Evolutionary conservation across 169 alveolate genomes (phyloP).

Genomic region (Plasmodium vivax): DNA sequence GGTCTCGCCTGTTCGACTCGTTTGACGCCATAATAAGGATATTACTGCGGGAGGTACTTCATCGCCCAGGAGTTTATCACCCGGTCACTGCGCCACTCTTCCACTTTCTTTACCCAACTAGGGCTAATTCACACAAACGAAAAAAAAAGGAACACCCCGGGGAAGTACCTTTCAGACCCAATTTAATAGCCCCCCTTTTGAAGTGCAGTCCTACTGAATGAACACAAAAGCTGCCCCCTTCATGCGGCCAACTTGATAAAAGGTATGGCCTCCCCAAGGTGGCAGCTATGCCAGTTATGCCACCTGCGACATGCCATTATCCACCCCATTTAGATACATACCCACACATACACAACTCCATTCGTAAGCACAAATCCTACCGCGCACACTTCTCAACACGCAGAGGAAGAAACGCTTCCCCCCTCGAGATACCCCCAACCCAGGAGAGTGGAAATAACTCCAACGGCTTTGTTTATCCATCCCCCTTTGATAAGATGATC

Average conservation of each 20-base stretch:
- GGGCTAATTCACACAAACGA: not conserved
- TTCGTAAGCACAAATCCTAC: not conserved
- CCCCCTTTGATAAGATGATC: slow-evolving; percentile 3
- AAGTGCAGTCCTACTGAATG: not conserved
- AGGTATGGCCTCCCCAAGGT: not conserved
- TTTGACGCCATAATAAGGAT: not conserved
- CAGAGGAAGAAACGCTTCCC: not conserved
- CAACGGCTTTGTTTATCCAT: not conserved
- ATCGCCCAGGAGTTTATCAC: not conserved
- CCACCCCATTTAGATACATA: not conserved
- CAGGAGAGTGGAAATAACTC: not conserved
- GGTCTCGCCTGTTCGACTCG: not conserved
- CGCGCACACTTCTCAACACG: not conserved
- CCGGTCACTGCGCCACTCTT: not conserved
- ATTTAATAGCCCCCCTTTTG: not conserved
- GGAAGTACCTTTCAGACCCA: not conserved
- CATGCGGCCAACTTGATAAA: not conserved
- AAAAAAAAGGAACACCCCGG: not conserved
- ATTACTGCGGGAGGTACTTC: not conserved
- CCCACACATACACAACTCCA: not conserved
- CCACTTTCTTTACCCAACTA: not conserved
- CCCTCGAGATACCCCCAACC: not conserved
- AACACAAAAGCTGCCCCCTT: not conserved
- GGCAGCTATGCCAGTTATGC: too few relatives aligned
- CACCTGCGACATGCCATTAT: not conserved